A percentile compares a stretch with the other conserved stretches of the same genome.
phyloP scores from a whole-genome alignment of 2,329 filamentous ascomycete genomes.

The Aspergillus sp. region DNA sequence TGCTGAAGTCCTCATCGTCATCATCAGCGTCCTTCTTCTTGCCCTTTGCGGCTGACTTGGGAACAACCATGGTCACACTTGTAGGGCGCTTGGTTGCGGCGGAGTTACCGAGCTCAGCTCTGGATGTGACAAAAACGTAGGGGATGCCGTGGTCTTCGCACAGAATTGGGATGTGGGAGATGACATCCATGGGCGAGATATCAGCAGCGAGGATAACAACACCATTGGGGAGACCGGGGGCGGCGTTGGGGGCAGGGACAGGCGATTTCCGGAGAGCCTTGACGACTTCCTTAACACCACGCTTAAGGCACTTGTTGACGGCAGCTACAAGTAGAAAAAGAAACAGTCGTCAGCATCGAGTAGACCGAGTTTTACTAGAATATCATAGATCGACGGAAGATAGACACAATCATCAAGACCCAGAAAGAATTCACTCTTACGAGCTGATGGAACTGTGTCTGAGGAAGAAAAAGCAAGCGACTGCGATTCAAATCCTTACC shows the following conservation, averaged over 20 bases:
- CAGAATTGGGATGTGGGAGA: constrained; percentile 93
- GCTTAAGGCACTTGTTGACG: constrained; percentile 92
- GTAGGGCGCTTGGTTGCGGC: constrained; percentile 95
- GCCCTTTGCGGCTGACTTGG: constrained; percentile 47
- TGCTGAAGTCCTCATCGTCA: constrained; percentile 46
- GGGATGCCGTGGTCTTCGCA: constrained; percentile 98
- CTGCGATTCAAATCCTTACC: constrained; percentile 24
- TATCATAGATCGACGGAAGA: background rate
- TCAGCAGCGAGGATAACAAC: constrained; percentile 93
- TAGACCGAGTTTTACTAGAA: background rate
- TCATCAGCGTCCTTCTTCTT: constrained; percentile 44
- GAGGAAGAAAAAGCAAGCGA: constrained; percentile 1
- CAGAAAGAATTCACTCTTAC: too few relatives aligned
- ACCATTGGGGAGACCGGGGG: constrained; percentile 58
- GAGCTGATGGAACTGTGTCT: too few relatives aligned
- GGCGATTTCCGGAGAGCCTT: constrained; percentile 95
- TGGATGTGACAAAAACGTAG: constrained; percentile 89
- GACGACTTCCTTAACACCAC: constrained; percentile 97
- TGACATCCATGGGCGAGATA: constrained; percentile 98
- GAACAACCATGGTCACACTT: constrained; percentile 81
- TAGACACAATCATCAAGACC: background rate
- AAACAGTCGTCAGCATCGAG: background rate
- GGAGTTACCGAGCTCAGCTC: constrained; percentile 88
- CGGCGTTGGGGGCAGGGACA: constrained; percentile 59
- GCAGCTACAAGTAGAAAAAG: constrained; percentile 58